phyloP scores from a whole-genome alignment of 2,329 filamentous ascomycete species.

The Drechslerella coelobrocha region DNA sequence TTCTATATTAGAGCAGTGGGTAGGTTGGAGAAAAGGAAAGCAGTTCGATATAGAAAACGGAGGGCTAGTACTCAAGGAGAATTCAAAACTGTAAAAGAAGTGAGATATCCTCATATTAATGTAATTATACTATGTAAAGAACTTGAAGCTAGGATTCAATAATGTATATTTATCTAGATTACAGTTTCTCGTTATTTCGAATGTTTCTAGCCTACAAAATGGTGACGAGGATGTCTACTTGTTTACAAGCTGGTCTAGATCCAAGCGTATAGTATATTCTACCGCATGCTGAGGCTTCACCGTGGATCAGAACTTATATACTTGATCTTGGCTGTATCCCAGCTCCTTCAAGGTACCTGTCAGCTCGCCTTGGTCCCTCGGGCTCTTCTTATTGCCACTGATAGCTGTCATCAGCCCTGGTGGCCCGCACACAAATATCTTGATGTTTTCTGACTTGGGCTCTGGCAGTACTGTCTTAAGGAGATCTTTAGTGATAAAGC shows the following conservation, averaged over 20 bases:
- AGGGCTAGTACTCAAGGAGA: constrained; percentile 65
- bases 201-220: no score
- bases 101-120: no score
- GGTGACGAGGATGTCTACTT: no score
- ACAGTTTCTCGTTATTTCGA: no score
- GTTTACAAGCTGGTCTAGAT: no score
- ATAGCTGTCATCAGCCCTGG: constrained; percentile 71
- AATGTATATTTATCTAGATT: no score
- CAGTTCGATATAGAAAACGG: constrained; percentile 73
- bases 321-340: constrained; percentile 65
- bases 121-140: neutral
- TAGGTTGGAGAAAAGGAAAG: constrained; percentile 75
- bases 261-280: no score
- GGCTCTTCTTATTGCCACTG: constrained; percentile 86
- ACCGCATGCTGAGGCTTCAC: no score
- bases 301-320: constrained; percentile 49
- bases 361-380: constrained; percentile 92
- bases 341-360: constrained; percentile 80
- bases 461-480: constrained; percentile 94
- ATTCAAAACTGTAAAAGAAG: constrained; percentile 60
- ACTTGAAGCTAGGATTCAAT: neutral
- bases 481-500: constrained; percentile 86
- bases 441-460: constrained; percentile 89
- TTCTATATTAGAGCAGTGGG: constrained; percentile 72
- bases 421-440: constrained; percentile 83